Conservation (phyloP, 768 basidiomycete genomes). For the Pisolithus albus region DNA sequence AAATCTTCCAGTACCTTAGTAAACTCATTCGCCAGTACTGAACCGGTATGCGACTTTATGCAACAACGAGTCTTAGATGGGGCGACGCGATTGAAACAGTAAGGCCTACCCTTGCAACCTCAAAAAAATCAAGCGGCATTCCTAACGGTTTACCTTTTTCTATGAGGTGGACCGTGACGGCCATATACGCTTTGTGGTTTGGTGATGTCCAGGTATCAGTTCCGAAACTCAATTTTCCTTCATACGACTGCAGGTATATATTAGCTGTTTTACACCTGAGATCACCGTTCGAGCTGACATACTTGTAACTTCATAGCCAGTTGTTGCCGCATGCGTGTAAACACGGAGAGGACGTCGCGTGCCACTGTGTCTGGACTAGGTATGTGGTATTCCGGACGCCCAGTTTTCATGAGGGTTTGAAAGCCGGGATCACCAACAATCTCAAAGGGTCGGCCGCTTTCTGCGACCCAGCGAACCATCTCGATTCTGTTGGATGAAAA, state of each 20-base stretch:
- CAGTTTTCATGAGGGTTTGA: constrained; percentile 12
- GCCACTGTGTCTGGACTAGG: constrained; percentile 16
- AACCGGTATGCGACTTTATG: constrained; percentile 27
- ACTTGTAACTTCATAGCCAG: neutral
- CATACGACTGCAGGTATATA: constrained; percentile 17
- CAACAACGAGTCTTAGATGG: neutral
- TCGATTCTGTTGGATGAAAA: constrained; percentile 10
- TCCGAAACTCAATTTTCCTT: constrained; percentile 25
- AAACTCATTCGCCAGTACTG: constrained; percentile 30
- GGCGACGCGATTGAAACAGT: neutral
- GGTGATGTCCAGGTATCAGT: constrained; percentile 35
- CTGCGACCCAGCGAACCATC: constrained; percentile 20
- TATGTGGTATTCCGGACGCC: constrained; percentile 6
- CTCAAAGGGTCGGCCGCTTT: constrained; percentile 16
- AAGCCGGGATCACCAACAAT: constrained; percentile 18
- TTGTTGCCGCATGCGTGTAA: neutral
- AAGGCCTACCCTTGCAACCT: constrained; percentile 23
- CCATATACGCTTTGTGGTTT: constrained; percentile 29
- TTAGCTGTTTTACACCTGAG: neutral
- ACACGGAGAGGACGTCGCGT: constrained; percentile 13
- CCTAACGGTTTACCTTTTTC: constrained; percentile 20
- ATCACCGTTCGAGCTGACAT: neutral
- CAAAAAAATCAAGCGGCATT: constrained; percentile 31
- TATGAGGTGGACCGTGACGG: constrained; percentile 29
- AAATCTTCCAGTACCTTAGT: constrained; percentile 28